A percentile compares a stretch with the other conserved stretches of the same genome.
Evolutionary conservation across 306 rosid genomes (phyloP).

Genomic region (Vachellia collinsii): DNA sequence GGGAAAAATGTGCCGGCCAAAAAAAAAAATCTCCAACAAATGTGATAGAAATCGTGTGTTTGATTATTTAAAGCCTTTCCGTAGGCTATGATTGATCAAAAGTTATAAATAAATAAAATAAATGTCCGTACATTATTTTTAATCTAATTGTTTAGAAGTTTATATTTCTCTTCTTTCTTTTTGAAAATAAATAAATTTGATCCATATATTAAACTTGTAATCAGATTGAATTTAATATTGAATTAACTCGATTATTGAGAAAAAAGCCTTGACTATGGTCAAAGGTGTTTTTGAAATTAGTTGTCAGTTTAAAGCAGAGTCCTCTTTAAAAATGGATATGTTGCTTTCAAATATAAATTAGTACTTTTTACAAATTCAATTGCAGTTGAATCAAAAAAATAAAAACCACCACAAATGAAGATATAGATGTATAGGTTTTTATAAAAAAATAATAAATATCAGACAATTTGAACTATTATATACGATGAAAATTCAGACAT

Average conservation of each 20-base stretch:
- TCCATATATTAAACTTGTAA: background rate
- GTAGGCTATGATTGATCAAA: too few relatives aligned
- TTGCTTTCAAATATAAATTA: background rate
- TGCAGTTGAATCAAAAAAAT: background rate
- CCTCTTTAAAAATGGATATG: background rate
- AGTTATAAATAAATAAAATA: too few relatives aligned
- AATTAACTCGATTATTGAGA: background rate
- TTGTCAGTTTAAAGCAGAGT: background rate
- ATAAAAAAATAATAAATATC: background rate
- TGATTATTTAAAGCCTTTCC: too few relatives aligned
- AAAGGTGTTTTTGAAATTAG: background rate
- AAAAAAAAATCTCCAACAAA: too few relatives aligned
- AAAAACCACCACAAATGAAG: background rate
- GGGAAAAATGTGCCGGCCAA: too few relatives aligned
- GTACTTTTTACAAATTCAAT: background rate
- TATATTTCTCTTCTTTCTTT: background rate
- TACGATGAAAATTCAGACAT: background rate
- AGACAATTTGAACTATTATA: background rate
- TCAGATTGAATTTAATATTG: background rate
- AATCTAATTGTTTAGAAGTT: background rate
- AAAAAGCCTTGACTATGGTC: background rate
- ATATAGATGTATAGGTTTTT: background rate
- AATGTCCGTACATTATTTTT: background rate
- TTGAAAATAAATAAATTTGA: background rate
- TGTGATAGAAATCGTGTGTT: too few relatives aligned